Conservation (phyloP, 768 basidiomycete species). For the Cantharellus cinnabarinus region DNA sequence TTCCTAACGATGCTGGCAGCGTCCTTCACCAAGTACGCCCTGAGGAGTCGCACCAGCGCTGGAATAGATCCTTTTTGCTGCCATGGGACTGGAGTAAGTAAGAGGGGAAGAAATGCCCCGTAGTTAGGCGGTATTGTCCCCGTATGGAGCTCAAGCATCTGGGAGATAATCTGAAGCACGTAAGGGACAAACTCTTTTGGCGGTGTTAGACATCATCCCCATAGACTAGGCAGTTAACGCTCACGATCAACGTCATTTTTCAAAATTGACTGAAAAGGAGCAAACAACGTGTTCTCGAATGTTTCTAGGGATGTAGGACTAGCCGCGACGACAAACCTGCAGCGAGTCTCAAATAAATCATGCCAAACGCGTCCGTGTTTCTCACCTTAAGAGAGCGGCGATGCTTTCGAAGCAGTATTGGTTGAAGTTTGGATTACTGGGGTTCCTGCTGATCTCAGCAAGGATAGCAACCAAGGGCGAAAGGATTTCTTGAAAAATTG, state of each 20-base stretch:
- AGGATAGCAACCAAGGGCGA: conserved; percentile 63
- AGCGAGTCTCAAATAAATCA: neutral
- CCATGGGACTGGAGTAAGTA: conserved; percentile 77
- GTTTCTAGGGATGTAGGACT: conserved; percentile 41
- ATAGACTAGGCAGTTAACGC: conserved; percentile 11
- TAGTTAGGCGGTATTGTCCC: conserved; percentile 51
- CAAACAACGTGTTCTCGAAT: conserved; percentile 71
- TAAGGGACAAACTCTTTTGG: conserved; percentile 83
- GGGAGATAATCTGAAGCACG: conserved; percentile 88
- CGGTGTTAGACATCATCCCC: neutral
- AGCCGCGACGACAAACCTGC: conserved; percentile 62
- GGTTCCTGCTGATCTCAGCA: conserved; percentile 80
- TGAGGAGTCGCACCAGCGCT: conserved; percentile 71
- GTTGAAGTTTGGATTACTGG: conserved; percentile 93
- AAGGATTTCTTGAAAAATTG: conserved; percentile 44
- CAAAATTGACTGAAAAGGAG: conserved; percentile 69
- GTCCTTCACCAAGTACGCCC: conserved; percentile 63
- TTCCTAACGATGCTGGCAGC: conserved; percentile 40
- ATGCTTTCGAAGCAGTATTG: conserved; percentile 96
- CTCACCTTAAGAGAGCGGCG: conserved; percentile 73
- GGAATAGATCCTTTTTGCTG: conserved; percentile 89
- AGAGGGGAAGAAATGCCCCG: conserved; percentile 53
- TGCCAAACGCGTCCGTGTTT: conserved; percentile 1
- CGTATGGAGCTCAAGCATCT: conserved; percentile 74
- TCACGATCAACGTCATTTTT: conserved; percentile 85